A percentile compares a stretch with the other conserved stretches of the same genome.
Evolutionary conservation across 2,329 filamentous ascomycete genomes (phyloP).

Genomic region (Botrytis squamosa): DNA sequence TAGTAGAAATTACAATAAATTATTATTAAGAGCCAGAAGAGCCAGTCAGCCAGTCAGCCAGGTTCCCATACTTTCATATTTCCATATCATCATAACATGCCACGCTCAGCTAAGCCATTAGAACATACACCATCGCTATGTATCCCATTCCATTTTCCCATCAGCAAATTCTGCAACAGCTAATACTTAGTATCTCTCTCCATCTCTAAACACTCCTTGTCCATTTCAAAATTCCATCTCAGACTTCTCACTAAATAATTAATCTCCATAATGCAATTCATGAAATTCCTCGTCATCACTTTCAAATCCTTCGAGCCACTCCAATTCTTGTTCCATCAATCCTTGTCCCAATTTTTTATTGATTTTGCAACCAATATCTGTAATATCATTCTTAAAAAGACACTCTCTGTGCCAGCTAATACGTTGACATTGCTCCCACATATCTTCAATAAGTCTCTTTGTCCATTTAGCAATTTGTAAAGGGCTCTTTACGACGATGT

Average conservation of each 20-base stretch:
- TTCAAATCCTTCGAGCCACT: not conserved
- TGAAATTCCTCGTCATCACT: not conserved
- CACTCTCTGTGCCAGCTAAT: not conserved
- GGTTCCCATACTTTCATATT: not conserved
- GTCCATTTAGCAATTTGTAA: conserved; percentile 8
- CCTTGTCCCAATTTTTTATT: not conserved
- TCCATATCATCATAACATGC: not conserved
- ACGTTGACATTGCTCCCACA: conserved; percentile 6
- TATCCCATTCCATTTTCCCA: not conserved
- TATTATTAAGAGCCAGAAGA: not conserved
- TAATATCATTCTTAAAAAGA: conserved; percentile 13
- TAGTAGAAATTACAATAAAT: not conserved
- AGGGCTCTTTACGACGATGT: not conserved
- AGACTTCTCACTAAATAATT: not conserved
- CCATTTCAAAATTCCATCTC: not conserved
- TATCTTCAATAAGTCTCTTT: conserved; percentile 15
- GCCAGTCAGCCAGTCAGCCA: not conserved
- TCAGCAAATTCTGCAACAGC: not conserved
- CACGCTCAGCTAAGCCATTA: not conserved
- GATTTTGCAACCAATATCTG: conserved; percentile 5
- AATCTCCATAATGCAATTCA: conserved; percentile 3
- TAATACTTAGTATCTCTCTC: not conserved
- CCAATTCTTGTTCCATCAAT: not conserved
- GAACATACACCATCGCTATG: not conserved
- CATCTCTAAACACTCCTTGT: not conserved